These are phyloP conservation scores for Nemophila menziesii DNA, from an alignment of 257 asterid species.

Conservation along the genomic window DNA sequence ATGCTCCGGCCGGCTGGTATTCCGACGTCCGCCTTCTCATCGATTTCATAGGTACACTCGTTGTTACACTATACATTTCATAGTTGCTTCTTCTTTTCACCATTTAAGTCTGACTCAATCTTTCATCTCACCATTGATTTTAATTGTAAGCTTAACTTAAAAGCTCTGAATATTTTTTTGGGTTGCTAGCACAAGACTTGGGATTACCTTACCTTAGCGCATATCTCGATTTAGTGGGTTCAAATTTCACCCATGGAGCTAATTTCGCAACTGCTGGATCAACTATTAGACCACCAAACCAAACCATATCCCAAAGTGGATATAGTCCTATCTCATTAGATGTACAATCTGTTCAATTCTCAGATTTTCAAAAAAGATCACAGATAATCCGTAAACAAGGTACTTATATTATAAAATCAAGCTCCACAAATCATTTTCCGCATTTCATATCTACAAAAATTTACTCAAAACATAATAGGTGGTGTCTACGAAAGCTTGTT, in stretches of 20 bases:
- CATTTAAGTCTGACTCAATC: not conserved
- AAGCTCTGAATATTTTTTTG: not conserved
- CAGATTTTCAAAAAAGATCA: conserved; percentile 49
- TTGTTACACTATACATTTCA: too few species aligned
- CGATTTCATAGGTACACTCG: conserved; percentile 10
- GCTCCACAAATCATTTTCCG: not conserved
- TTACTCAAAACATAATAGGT: not conserved
- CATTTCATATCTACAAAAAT: too few species aligned
- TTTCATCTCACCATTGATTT: not conserved
- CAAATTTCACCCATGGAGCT: conserved; percentile 73
- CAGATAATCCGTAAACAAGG: conserved; percentile 36
- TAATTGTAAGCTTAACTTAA: too few species aligned
- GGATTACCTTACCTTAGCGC: conserved; percentile 50
- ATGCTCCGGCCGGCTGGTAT: conserved; percentile 9
- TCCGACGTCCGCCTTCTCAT: conserved; percentile 14
- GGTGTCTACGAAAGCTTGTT: conserved; percentile 29
- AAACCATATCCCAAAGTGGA: conserved; percentile 67
- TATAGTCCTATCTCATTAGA: conserved; percentile 67
- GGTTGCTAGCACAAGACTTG: conserved; percentile 41
- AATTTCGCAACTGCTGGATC: conserved; percentile 92
- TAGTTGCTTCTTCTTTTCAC: not conserved
- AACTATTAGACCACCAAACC: conserved; percentile 64
- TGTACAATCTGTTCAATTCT: conserved; percentile 43
- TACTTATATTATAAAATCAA: conserved; percentile 1
- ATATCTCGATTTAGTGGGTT: conserved; percentile 65